phyloP scores from a whole-genome alignment of 2,329 filamentous ascomycete genomes.

The Westerdykella aurantiaca region DNA sequence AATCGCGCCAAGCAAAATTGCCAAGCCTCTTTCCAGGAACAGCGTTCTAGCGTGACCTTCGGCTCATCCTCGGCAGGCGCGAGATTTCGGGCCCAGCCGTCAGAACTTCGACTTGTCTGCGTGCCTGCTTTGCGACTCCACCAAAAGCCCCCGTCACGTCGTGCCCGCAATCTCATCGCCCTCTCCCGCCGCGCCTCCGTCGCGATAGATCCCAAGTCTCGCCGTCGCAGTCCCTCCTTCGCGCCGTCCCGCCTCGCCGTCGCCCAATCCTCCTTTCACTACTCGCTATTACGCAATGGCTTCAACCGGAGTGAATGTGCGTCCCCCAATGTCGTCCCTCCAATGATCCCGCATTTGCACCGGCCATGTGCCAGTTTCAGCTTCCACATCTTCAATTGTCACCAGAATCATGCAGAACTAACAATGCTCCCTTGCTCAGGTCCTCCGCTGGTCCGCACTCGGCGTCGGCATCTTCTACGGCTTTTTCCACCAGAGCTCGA shows the following conservation, averaged over 20 bases:
- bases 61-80: constrained; percentile 13
- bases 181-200: constrained; percentile 11
- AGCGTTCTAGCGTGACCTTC: constrained; percentile 1
- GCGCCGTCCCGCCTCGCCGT: not conserved
- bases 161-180: constrained; percentile 17
- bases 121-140: no score
- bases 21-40: constrained; percentile 6
- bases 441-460: constrained; percentile 94
- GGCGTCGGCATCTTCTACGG: constrained; percentile 91
- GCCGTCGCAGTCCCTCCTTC: not conserved
- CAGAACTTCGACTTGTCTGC: constrained; percentile 21
- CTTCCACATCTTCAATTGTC: no score
- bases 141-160: constrained; percentile 14
- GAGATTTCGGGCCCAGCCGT: constrained; percentile 18
- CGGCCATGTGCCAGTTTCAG: not conserved
- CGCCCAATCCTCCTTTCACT: constrained; percentile 3
- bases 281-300: constrained; percentile 2
- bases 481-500: constrained; percentile 82
- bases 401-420: not conserved
- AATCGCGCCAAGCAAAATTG: constrained; percentile 21
- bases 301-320: constrained; percentile 8
- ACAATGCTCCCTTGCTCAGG: constrained; percentile 49
- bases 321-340: constrained; percentile 45
- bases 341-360: constrained; percentile 42
- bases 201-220: constrained; percentile 29